Evolutionary conservation across 768 basidiomycete genomes (phyloP), one percentile per base, ranked within the genome.

Genomic region (Phlebiopsis flavidoalba): DNA sequence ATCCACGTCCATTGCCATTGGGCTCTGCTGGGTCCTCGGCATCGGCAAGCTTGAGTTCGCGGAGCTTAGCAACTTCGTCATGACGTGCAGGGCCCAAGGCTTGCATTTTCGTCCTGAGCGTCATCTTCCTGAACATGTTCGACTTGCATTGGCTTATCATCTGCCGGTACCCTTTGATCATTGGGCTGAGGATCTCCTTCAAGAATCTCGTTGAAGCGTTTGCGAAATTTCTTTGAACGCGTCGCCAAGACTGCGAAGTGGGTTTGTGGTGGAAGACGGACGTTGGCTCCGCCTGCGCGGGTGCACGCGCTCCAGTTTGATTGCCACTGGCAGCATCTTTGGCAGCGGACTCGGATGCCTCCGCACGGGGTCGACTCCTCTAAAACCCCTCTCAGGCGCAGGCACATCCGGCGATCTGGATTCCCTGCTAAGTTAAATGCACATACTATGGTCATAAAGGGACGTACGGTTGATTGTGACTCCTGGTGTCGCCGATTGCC

Each of bases 11-110:
- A 86, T 85, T 24, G 70, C 67, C 31, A 81, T 69, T n/a, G 24
- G 54, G 21, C 60, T 88, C 77, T n/a, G 86, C 84, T 10, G 81
- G 75, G 64, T 55, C 73, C 71, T 60, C 79, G 2, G 84, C 85
- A 62, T 92, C 91, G 26, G 85, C 72, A 63, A 97, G 77, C 49
- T 83, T 88, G 37, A 98, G 84, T 54, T 96, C 88, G 64, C 88
- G 81, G 50, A 97, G 76, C 68, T 88, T 91, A 17, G 90, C 88
- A 11, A 84, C 83, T 70, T 95, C 85, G 65, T 96, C 93, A 47
- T 92, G 87, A 10, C 82, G 86, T 2, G 95, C 88, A 0, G 93
- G 86, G 6, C 93, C 96, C 21, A 98, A 81, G 0, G 95, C 93
- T 73, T 96, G 93, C 84, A 90, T 90, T 36, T n/a, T 88, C 83